These are phyloP conservation scores for Pichia heedii DNA, from an alignment of 805 yeast species.

Conservation along the genomic window DNA sequence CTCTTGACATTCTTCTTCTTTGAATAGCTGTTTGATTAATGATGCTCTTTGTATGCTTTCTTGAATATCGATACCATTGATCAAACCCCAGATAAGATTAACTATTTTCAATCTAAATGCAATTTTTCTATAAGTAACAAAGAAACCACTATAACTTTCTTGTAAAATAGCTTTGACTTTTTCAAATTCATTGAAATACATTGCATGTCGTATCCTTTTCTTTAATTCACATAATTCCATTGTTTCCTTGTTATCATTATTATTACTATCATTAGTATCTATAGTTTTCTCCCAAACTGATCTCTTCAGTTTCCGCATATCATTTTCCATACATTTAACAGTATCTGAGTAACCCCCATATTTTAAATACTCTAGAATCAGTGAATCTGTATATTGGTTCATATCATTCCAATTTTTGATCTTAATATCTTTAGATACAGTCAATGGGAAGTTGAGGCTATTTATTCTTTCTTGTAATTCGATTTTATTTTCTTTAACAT, in stretches of 20 bases:
- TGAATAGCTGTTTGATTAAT: conserved; percentile 26
- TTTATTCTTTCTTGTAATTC: conserved; percentile 14
- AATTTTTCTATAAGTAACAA: conserved; percentile 25
- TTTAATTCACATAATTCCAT: conserved; percentile 27
- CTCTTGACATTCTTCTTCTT: conserved; percentile 24
- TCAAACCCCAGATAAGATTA: conserved; percentile 34
- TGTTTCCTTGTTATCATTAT: conserved; percentile 28
- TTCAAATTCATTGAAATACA: conserved; percentile 38
- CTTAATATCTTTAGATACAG: neutral
- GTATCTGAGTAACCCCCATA: conserved; percentile 51
- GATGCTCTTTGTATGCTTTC: conserved; percentile 35
- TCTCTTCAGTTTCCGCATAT: conserved; percentile 28
- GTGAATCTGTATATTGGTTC: conserved; percentile 13
- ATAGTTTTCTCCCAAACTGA: conserved; percentile 13
- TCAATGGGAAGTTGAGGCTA: neutral
- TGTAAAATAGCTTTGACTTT: conserved; percentile 32
- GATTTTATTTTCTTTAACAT: conserved; percentile 33
- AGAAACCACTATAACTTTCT: conserved; percentile 31
- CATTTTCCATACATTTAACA: conserved; percentile 42
- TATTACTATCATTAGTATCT: neutral
- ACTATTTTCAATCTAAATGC: conserved; percentile 35
- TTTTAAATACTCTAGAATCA: conserved; percentile 40
- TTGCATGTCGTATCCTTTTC: conserved; percentile 34
- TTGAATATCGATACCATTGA: conserved; percentile 14
- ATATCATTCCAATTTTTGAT: conserved; percentile 8